Evolutionary conservation across 805 yeast species (phyloP).

Genomic region (Saturnispora mendoncae): DNA sequence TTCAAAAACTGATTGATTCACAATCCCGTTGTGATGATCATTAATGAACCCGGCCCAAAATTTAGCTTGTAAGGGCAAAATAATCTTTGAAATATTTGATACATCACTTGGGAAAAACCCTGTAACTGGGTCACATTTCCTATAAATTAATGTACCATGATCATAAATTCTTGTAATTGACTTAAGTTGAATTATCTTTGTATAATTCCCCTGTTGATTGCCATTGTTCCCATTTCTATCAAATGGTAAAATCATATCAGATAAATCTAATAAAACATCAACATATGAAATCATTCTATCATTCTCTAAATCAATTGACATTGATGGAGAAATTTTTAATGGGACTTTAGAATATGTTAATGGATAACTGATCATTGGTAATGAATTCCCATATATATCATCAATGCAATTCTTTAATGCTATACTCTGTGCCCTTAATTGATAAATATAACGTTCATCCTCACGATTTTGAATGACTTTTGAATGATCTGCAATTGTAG

Average conservation of each 20-base stretch:
- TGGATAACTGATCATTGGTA: conserved; percentile 18
- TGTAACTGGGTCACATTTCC: conserved; percentile 25
- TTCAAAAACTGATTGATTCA: conserved; percentile 18
- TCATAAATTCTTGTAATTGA: conserved; percentile 22
- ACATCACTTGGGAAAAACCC: conserved; percentile 21
- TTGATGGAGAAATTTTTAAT: conserved; percentile 13
- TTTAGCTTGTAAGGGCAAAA: conserved; percentile 26
- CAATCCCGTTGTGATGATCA: conserved; percentile 26
- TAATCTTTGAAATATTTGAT: conserved; percentile 17
- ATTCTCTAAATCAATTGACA: conserved; percentile 19
- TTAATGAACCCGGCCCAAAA: conserved; percentile 27
- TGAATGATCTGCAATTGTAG: conserved; percentile 18
- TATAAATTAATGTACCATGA: conserved; percentile 16
- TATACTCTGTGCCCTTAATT: conserved; percentile 15
- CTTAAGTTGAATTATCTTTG: conserved; percentile 24
- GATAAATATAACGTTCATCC: conserved; percentile 20
- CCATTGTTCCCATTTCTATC: not conserved
- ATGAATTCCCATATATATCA: conserved; percentile 16
- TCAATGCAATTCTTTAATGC: conserved; percentile 19
- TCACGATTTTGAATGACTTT: conserved; percentile 19
- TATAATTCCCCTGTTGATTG: conserved; percentile 14
- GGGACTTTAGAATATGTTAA: conserved; percentile 24
- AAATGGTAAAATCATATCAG: conserved; percentile 12
- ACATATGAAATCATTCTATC: conserved; percentile 25
- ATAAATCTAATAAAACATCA: conserved; percentile 20